phyloP scores from a whole-genome alignment of 768 basidiomycete species.

The Solioccasus polychromus region DNA sequence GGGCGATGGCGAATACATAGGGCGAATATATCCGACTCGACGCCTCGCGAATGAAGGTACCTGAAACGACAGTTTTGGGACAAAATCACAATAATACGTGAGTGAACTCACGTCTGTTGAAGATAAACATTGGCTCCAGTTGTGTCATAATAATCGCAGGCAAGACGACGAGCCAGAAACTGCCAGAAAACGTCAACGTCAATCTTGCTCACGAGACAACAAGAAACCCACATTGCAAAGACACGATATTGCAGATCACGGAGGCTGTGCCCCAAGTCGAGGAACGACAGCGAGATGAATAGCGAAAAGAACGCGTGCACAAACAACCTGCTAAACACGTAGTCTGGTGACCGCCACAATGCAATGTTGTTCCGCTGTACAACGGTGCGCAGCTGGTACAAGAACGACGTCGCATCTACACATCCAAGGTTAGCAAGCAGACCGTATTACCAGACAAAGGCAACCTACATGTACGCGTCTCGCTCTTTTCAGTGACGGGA shows the following conservation, averaged over 20 bases:
- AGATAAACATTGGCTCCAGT: slow-evolving; percentile 74
- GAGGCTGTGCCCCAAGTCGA: slow-evolving; percentile 62
- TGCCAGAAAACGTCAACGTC: slow-evolving; percentile 17
- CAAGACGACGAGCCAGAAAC: slow-evolving; percentile 65
- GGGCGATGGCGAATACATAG: slow-evolving; percentile 79
- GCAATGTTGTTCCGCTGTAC: slow-evolving; percentile 63
- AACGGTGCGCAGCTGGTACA: slow-evolving; percentile 70
- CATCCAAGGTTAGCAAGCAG: background rate
- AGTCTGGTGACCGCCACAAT: slow-evolving; percentile 82
- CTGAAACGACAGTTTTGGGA: slow-evolving; percentile 16
- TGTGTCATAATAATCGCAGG: slow-evolving; percentile 75
- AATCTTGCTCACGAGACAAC: background rate
- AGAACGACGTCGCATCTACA: slow-evolving; percentile 71
- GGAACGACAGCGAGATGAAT: slow-evolving; percentile 74
- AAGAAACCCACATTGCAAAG: slow-evolving; percentile 62
- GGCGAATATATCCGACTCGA: slow-evolving; percentile 86
- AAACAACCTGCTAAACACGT: slow-evolving; percentile 81
- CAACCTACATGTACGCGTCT: slow-evolving; percentile 47
- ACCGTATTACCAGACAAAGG: background rate
- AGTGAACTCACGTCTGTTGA: slow-evolving; percentile 49
- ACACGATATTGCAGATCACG: slow-evolving; percentile 77
- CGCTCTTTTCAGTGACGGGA: slow-evolving; percentile 38
- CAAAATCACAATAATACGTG: slow-evolving; percentile 16
- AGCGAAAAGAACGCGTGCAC: slow-evolving; percentile 69
- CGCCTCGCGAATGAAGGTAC: slow-evolving; percentile 52